Evolutionary conservation across 106 monocot genomes (phyloP).

Genomic region (Phalaenopsis aphrodite): DNA sequence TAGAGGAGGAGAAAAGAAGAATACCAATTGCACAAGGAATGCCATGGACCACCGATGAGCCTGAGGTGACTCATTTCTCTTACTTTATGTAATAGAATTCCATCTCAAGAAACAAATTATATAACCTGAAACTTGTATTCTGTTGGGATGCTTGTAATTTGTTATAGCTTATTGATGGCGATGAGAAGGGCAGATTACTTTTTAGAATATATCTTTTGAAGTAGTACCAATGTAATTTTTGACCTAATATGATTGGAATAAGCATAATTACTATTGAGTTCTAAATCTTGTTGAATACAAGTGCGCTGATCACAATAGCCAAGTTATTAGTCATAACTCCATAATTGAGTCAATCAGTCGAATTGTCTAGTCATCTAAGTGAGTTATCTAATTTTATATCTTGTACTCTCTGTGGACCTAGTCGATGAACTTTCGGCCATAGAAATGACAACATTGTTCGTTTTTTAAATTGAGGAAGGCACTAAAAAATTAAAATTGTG

Average conservation of each 20-base stretch:
- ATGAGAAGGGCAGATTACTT: neutral
- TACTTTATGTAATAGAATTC: neutral
- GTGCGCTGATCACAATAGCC: too few species aligned
- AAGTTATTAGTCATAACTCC: too few species aligned
- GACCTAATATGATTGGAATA: neutral
- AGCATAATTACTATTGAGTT: neutral
- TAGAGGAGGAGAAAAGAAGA: conserved; percentile 61
- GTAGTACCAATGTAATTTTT: neutral
- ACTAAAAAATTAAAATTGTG: too few species aligned
- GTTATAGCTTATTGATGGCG: neutral
- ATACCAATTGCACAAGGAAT: conserved; percentile 88
- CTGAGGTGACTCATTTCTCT: conserved; percentile 48
- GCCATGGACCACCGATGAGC: conserved; percentile 92
- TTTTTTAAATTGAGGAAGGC: too few species aligned
- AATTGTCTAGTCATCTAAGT: too few species aligned
- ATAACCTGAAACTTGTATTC: neutral
- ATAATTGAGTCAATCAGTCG: too few species aligned
- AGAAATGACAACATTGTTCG: too few species aligned
- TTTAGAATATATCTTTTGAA: neutral
- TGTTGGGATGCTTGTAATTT: neutral
- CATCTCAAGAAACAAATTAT: neutral
- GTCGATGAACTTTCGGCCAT: too few species aligned
- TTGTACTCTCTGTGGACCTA: too few species aligned
- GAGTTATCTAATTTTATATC: too few species aligned
- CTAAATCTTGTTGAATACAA: too few species aligned